A percentile compares a stretch with the other conserved stretches of the same genome.
These are phyloP conservation scores for Vitis hybrid DNA, from an alignment of 177 flowering plant species.

Conservation along the genomic window DNA sequence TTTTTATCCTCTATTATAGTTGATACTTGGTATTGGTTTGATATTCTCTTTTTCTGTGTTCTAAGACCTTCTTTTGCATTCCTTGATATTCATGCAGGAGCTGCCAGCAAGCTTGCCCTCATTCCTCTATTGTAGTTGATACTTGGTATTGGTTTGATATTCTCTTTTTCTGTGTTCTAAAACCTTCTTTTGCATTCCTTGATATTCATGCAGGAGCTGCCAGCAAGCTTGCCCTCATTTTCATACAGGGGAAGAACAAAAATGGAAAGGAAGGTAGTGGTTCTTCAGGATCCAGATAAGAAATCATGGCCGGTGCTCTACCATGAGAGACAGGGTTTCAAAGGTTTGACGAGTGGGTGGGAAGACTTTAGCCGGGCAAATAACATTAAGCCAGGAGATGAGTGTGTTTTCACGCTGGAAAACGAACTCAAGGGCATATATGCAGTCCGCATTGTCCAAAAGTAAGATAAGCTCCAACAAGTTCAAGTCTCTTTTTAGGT, in stretches of 20 bases:
- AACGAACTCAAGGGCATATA: conserved; percentile 15
- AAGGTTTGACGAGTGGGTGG: conserved; percentile 38
- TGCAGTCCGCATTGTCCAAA: conserved; percentile 17
- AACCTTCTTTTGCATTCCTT: not conserved
- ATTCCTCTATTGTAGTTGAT: too few relatives aligned
- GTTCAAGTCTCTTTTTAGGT: not conserved
- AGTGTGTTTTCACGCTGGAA: conserved; percentile 26
- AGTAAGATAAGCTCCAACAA: not conserved
- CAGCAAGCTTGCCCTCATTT: conserved; percentile 13
- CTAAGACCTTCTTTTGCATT: not conserved
- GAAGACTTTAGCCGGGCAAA: conserved; percentile 36
- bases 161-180: not conserved
- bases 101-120: conserved; percentile 21
- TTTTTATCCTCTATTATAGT: too few relatives aligned
- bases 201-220: conserved; percentile 31
- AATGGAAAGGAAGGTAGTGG: conserved; percentile 16
- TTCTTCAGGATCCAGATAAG: conserved; percentile 31
- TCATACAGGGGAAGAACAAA: not conserved
- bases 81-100: conserved; percentile 27
- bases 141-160: not conserved
- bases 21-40: too few relatives aligned
- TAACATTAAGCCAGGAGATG: conserved; percentile 34
- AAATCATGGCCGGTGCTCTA: conserved; percentile 44
- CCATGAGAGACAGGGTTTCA: conserved; percentile 18
- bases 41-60: not conserved